Evolutionary conservation across 2,329 filamentous ascomycete species (phyloP), one percentile per base, ranked within the genome.

Genomic region (Grosmannia clavigera): DNA sequence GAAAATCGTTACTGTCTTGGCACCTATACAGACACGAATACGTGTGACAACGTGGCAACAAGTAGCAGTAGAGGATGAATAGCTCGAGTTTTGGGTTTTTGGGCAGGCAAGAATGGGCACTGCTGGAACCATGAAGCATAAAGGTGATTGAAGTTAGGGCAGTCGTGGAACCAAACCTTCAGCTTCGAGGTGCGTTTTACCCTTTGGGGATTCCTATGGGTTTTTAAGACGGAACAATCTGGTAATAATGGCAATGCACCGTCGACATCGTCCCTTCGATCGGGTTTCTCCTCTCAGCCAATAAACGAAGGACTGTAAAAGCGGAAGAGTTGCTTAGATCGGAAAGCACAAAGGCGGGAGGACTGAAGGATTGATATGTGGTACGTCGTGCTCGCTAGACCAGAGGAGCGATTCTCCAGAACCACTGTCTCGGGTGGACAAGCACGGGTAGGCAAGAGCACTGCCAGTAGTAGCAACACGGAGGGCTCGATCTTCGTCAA

Each of bases 251-350:
- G 56, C 10, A 56, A 35, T 35, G 35, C 33, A 43, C 22, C 38
- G 53, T 61, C 57, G 55, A 59, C 55, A 63, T 62, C 52, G 55
- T 55, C 58, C 40, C 40, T 46, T 58, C 60, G 60, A 61, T 63
- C 60, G 61, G 60, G 54, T 56, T 43, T 52, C 31, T 38, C 19
- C 55, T 46, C 46, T 53, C 53, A 48, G 59, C 60, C 62, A 62
- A 64, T 63, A 31, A 61, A 33, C 16, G 57, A 33, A 59, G 31
- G 31, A 51, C 16, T 46, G 2, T 22, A 38, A 6, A n/a, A 14
- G 19, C 51, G 53, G 51, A 29, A 43, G 25, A 35, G 56, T 16
- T 46, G 61, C 57, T 33, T 19, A 43, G 19, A 27, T 31, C 19
- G 53, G 40, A 31, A 33, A 29, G 22, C 57, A 25, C 11, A 54